Evolutionary conservation across 2,329 filamentous ascomycete species (phyloP), one percentile per base, ranked within the genome.

Genomic region (Zopfia rhizophila): DNA sequence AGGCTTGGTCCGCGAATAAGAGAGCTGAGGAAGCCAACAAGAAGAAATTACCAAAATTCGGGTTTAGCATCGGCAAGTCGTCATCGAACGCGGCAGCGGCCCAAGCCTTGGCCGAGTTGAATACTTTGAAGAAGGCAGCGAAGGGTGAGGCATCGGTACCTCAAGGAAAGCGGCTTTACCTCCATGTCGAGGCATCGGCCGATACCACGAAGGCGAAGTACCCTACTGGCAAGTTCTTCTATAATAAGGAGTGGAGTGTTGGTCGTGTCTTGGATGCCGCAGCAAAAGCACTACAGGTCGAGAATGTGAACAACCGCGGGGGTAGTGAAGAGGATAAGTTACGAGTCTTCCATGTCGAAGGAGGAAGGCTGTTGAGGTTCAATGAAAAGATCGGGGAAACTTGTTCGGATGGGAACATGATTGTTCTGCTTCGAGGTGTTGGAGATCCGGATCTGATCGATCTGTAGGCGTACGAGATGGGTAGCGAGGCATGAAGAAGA

Each of bases 261-360:
- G 94, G 94, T 0, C 78, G 91, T 35, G 80, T 94, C 14, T 74
- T 96, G 40, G 91, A 96, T 66, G 82, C 86, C 4, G 90, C 90
- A 12, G 90, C 91, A 0, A 86, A 83, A 71, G 82, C 82, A 45
- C 69, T 96, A 48, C 89, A 93, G 73, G 85, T 95, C 7, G 82
- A 89, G 63, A 96, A 96, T 58, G 73, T 93, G 53, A 96, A 96
- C 65, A 95, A 95, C 61, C 81, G 88, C 58, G 86, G 84, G 1
- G 82, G 81, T 3, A 82, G 87, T 10, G 90, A 95, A 75, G 86
- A 88, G 67, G 87, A 91, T 48, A 88, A 88, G 71, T 70, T 99
- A 55, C 78, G 94, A 7, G 85, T 99, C 0, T 99, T 96, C 65
- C 92, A 97, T 68, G 90, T 99, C 0, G 92, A 99, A 67, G 90